Evolutionary conservation across 2,329 filamentous ascomycete species (phyloP), one percentile per base, ranked within the genome.

Genomic region (Aspergillus sp.): DNA sequence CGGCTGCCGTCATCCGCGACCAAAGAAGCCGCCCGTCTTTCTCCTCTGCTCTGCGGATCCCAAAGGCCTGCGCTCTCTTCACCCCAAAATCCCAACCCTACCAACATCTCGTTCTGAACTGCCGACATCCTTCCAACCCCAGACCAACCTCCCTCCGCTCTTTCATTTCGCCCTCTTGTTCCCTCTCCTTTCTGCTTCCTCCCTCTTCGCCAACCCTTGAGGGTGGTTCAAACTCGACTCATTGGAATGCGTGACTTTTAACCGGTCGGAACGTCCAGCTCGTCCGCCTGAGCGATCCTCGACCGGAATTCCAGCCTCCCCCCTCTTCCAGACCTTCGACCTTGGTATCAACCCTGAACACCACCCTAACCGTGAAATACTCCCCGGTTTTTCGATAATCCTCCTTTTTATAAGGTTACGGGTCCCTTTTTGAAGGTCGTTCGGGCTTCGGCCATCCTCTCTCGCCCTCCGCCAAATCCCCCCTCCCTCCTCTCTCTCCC

Each of bases 171-270:
- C 31, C 49, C 14, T 45, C 36, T n/a, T 14, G 6, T n/a, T 3
- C 36, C 36, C 2, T 7, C 36, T 9, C 14, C 16, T 16, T 5
- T 29, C 39, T 56, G 39, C 32, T 42, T 24, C 22, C 20, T 46
- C 55, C 55, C n/a, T 52, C 52, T 56, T 53, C 53, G 54, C 60
- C 52, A 52, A 29, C 36, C 60, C 54, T 55, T 32, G 57, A 65
- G 56, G 57, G 56, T 54, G 56, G 46, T 58, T 51, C 57, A 62
- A 36, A 36, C 18, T 61, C 55, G 57, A 57, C 56, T 60, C 46
- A 58, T 62, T 74, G 71, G 69, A 71, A 73, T 74, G 71, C 66
- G 70, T 68, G 71, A 66, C 67, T 67, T 69, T 59, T 73, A 63
- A 63, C 60, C 63, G 69, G 62, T 67, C 65, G 69, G 64, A 71